Percentiles rank a stretch among this genome's conserved stretches.
phyloP scores from a whole-genome alignment of 1,284 basidiomycete genomes.

The Trichosporon sp. region DNA sequence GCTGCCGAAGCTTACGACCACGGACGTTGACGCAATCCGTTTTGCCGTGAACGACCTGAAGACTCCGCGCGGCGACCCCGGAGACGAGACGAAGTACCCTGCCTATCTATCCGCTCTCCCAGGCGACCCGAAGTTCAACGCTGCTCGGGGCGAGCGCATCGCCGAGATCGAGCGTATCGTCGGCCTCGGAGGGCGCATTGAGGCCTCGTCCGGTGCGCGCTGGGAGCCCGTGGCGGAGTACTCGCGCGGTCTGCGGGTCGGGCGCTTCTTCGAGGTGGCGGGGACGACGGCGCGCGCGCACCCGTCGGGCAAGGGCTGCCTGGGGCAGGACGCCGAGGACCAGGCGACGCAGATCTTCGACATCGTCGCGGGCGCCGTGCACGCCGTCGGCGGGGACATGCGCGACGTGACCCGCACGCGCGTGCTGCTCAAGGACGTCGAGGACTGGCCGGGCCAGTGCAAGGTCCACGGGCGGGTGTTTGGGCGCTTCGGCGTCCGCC shows the following conservation, averaged over 20 bases:
- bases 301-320: slow-evolving; percentile 5
- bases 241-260: slow-evolving; percentile 12
- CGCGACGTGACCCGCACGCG: slow-evolving; percentile 23
- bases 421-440: slow-evolving; percentile 13
- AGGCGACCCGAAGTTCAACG: neutral
- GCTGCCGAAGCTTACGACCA: neutral
- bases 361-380: slow-evolving; percentile 17
- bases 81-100: slow-evolving; percentile 17
- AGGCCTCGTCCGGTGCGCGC: slow-evolving; percentile 8
- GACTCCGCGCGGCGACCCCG: slow-evolving; percentile 5
- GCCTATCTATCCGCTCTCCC: slow-evolving; percentile 5
- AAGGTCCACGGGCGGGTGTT: slow-evolving; percentile 19
- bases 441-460: slow-evolving; percentile 17
- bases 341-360: slow-evolving; percentile 23
- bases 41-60: neutral
- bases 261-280: slow-evolving; percentile 8
- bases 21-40: neutral
- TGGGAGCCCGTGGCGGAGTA: slow-evolving; percentile 18
- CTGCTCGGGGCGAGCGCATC: neutral
- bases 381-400: slow-evolving; percentile 17
- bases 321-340: slow-evolving; percentile 9
- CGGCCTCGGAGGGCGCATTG: slow-evolving; percentile 2
- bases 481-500: slow-evolving; percentile 16
- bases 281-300: slow-evolving; percentile 17
- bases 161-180: slow-evolving; percentile 9